Conservation (phyloP, 2,329 filamentous ascomycete genomes). For the Pestalotiopsis sp. region DNA sequence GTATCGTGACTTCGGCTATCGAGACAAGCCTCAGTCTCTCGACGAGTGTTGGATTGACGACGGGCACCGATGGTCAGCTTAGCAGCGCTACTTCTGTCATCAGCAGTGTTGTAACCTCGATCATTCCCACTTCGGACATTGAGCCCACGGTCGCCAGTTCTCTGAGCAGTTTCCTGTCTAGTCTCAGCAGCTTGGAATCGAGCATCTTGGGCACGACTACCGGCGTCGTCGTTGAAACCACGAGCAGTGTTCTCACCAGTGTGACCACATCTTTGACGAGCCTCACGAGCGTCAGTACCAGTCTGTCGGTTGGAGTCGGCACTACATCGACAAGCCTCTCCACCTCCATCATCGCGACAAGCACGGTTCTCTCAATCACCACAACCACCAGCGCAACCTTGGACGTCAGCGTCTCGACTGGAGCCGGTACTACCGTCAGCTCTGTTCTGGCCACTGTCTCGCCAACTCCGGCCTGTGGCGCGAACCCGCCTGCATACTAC, state of each 20-base stretch:
- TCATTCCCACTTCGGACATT: neutral
- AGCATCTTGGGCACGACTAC: neutral
- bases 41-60: too few species aligned
- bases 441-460: neutral
- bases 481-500: conserved; percentile 4
- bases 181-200: neutral
- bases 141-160: neutral
- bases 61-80: too few species aligned
- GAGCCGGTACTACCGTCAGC: neutral
- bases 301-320: neutral
- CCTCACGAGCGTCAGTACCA: neutral
- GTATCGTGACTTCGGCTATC: neutral
- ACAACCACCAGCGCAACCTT: neutral
- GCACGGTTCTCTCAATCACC: neutral
- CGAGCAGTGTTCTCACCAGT: neutral
- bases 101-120: neutral
- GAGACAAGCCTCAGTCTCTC: too few species aligned
- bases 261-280: neutral
- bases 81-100: neutral
- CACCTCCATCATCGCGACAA: neutral
- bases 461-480: neutral
- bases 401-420: neutral
- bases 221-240: neutral
- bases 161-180: neutral
- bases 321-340: neutral